phyloP scores from a whole-genome alignment of 306 rosid species.

The Argentina anserina region DNA sequence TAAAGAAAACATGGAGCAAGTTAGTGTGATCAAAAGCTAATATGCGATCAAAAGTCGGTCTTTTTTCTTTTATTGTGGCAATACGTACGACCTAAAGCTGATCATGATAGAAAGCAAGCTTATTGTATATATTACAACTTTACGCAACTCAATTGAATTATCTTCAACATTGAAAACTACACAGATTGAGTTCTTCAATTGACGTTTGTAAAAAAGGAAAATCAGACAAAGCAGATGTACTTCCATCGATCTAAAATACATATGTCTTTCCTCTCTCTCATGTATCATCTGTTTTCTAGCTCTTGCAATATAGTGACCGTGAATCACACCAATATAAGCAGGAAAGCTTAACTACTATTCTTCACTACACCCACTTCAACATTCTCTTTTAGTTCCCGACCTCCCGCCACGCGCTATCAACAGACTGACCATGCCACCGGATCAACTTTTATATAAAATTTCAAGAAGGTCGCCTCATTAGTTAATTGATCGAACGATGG shows the following conservation, averaged over 20 bases:
- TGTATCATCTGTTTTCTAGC: not conserved
- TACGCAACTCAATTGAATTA: not conserved
- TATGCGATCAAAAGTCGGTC: not conserved
- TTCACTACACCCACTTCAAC: too few relatives aligned
- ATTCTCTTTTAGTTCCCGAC: too few relatives aligned
- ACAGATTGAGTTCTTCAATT: not conserved
- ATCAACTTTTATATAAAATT: too few relatives aligned
- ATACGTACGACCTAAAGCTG: not conserved
- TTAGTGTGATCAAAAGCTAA: too few relatives aligned
- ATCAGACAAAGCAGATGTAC: not conserved
- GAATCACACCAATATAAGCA: not conserved
- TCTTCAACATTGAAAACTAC: not conserved
- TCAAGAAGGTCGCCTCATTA: too few relatives aligned
- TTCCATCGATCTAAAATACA: not conserved
- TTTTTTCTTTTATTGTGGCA: not conserved
- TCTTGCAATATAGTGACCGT: not conserved
- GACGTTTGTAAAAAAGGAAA: not conserved
- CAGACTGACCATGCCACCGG: too few relatives aligned
- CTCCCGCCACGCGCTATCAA: too few relatives aligned
- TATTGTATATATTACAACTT: not conserved
- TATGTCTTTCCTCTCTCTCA: not conserved
- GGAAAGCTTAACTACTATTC: not conserved
- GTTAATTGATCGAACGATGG: too few relatives aligned
- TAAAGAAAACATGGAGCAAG: too few relatives aligned
- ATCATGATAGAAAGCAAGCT: not conserved